phyloP scores from a whole-genome alignment of 768 basidiomycete genomes.

The Krasilnikovozyma curviuscula region DNA sequence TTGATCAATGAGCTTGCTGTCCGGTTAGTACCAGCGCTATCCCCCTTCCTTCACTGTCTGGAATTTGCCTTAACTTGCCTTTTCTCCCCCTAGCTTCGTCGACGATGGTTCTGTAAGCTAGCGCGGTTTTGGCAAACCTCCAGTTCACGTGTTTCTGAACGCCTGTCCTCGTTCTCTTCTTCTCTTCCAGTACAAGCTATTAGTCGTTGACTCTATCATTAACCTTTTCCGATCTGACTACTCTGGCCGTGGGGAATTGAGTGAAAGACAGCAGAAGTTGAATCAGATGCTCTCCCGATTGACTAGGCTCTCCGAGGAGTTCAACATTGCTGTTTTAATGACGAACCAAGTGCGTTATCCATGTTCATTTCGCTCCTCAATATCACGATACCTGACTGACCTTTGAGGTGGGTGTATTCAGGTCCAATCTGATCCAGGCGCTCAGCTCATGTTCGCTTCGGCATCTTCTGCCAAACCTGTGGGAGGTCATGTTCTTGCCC shows the following conservation, averaged over 20 bases:
- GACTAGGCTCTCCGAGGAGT: conserved; percentile 4
- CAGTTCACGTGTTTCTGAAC: no score
- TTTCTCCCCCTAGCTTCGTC: background rate
- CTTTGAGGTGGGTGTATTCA: no score
- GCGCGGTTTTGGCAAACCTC: no score
- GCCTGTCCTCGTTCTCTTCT: background rate
- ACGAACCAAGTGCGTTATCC: background rate
- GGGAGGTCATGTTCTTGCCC: conserved; percentile 5
- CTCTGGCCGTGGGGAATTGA: conserved; percentile 8
- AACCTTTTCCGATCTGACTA: conserved; percentile 11
- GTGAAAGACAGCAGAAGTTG: conserved; percentile 10
- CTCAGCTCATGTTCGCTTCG: conserved; percentile 11
- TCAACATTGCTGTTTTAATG: conserved; percentile 4
- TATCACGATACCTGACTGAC: conserved; percentile 6
- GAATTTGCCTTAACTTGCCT: background rate
- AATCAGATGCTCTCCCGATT: conserved; percentile 10
- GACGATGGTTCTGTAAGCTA: conserved; percentile 7
- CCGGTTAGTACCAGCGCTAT: no score
- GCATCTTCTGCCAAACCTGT: conserved; percentile 10
- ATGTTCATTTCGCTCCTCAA: background rate
- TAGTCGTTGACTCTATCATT: conserved; percentile 7
- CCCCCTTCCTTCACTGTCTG: background rate
- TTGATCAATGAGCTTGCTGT: conserved; percentile 9
- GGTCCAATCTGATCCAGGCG: conserved; percentile 9
- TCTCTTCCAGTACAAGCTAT: background rate